Percentiles rank a stretch among this genome's conserved stretches.
phyloP scores from a whole-genome alignment of 2,329 filamentous ascomycete genomes.

The Zelopaecilomyces penicillatus region DNA sequence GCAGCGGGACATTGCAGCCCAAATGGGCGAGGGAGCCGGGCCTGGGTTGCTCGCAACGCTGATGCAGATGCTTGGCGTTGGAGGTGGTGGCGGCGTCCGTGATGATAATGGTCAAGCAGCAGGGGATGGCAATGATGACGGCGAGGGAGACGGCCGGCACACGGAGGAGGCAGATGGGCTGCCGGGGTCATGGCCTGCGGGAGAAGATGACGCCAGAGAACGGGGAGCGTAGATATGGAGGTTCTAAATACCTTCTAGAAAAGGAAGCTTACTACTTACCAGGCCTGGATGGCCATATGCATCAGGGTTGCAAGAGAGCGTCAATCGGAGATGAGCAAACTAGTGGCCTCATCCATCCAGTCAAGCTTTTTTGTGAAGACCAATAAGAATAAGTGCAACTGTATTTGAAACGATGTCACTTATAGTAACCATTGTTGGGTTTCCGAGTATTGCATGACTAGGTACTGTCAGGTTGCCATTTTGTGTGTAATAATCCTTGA shows the following conservation, averaged over 20 bases:
- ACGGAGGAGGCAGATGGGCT: slow-evolving; percentile 10
- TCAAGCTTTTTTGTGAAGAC: too few species aligned
- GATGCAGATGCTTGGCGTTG: slow-evolving; percentile 18
- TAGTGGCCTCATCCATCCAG: too few species aligned
- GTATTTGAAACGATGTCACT: too few species aligned
- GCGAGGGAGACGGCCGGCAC: slow-evolving; percentile 7
- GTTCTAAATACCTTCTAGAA: neutral
- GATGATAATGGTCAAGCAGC: neutral
- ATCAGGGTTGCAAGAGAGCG: too few species aligned
- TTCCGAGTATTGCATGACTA: too few species aligned
- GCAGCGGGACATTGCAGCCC: slow-evolving; percentile 21
- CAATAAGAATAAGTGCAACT: too few species aligned
- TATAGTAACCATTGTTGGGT: too few species aligned
- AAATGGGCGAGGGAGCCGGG: slow-evolving; percentile 16
- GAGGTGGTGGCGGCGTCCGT: slow-evolving; percentile 1
- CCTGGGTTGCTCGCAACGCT: slow-evolving; percentile 19
- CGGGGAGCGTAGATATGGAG: neutral
- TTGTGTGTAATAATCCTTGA: too few species aligned
- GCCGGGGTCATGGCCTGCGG: slow-evolving; percentile 29
- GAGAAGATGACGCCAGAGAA: slow-evolving; percentile 10
- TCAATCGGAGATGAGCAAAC: too few species aligned
- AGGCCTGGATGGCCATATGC: too few species aligned
- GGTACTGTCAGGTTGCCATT: too few species aligned
- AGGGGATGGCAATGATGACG: slow-evolving; percentile 8
- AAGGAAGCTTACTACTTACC: too few species aligned